Evolutionary conservation across 805 yeast species (phyloP).

Genomic region (Lachancea nothofagi): DNA sequence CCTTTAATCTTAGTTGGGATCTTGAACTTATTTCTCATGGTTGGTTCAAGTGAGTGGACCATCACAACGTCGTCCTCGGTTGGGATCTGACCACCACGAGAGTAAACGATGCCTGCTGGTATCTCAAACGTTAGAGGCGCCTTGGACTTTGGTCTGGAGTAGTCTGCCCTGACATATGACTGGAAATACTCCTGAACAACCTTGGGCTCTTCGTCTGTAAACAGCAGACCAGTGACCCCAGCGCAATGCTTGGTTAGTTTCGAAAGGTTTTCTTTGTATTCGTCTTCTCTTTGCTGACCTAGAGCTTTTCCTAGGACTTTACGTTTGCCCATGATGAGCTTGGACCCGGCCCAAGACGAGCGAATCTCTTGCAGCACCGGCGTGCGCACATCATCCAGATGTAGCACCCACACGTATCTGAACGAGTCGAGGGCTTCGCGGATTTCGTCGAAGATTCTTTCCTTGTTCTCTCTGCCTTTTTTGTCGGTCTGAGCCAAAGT

Average conservation of each 20-base stretch:
- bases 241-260: slow-evolving; percentile 55
- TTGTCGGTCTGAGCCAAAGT: slow-evolving; percentile 94
- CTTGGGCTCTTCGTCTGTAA: slow-evolving; percentile 83
- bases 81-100: slow-evolving; percentile 92
- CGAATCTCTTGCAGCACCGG: slow-evolving; percentile 92
- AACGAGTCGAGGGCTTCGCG: slow-evolving; percentile 73
- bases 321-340: slow-evolving; percentile 84
- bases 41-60: slow-evolving; percentile 93
- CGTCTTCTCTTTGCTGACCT: slow-evolving; percentile 83
- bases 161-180: slow-evolving; percentile 73
- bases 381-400: slow-evolving; percentile 88
- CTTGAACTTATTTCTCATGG: slow-evolving; percentile 81
- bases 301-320: slow-evolving; percentile 89
- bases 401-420: slow-evolving; percentile 78
- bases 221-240: slow-evolving; percentile 83
- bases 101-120: slow-evolving; percentile 87
- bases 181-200: slow-evolving; percentile 87
- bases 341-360: slow-evolving; percentile 87
- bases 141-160: slow-evolving; percentile 80
- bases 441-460: slow-evolving; percentile 83
- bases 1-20: slow-evolving; percentile 85
- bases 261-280: slow-evolving; percentile 78
- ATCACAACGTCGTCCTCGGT: slow-evolving; percentile 92
- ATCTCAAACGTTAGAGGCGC: slow-evolving; percentile 79
- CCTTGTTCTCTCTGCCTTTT: slow-evolving; percentile 91